A percentile compares a stretch with the other conserved stretches of the same genome.
Evolutionary conservation across 768 basidiomycete species (phyloP).

Genomic region (Pisolithus albus): DNA sequence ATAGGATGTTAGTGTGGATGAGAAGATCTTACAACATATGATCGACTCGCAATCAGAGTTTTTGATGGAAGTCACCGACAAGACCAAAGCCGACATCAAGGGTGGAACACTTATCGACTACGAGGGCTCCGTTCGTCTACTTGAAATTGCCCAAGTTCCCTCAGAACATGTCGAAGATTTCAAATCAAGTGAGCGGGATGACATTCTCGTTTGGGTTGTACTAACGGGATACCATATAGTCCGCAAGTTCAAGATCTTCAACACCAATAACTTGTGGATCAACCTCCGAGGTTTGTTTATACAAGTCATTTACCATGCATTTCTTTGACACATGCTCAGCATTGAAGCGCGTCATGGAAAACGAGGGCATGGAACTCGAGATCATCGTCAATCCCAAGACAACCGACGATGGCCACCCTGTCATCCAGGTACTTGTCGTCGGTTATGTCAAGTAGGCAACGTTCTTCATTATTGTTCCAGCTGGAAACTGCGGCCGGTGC

Average conservation of each 20-base stretch:
- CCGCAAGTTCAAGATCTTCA: conserved; percentile 78
- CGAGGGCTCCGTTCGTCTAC: conserved; percentile 58
- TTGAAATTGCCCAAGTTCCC: conserved; percentile 73
- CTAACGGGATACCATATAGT: conserved; percentile 19
- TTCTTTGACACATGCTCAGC: conserved; percentile 30
- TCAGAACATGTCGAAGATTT: conserved; percentile 69
- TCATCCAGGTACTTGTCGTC: conserved; percentile 47
- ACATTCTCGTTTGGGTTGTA: neutral
- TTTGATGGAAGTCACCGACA: conserved; percentile 75
- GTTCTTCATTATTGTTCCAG: conserved; percentile 15
- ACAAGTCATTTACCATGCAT: neutral
- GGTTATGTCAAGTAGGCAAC: neutral
- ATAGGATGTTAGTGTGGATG: conserved; percentile 45
- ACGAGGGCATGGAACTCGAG: conserved; percentile 63
- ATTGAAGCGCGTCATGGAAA: conserved; percentile 69
- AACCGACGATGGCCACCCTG: conserved; percentile 61
- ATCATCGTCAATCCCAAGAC: conserved; percentile 74
- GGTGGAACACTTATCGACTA: conserved; percentile 66
- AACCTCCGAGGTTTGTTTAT: conserved; percentile 36
- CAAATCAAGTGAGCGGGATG: conserved; percentile 38
- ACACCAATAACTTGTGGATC: conserved; percentile 63
- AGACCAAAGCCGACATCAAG: conserved; percentile 78
- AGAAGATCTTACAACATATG: conserved; percentile 63
- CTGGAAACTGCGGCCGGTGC: conserved; percentile 75
- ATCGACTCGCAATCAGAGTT: conserved; percentile 58